Conservation (phyloP, 1,284 basidiomycete genomes). For the Heterobasidion parviporum region DNA sequence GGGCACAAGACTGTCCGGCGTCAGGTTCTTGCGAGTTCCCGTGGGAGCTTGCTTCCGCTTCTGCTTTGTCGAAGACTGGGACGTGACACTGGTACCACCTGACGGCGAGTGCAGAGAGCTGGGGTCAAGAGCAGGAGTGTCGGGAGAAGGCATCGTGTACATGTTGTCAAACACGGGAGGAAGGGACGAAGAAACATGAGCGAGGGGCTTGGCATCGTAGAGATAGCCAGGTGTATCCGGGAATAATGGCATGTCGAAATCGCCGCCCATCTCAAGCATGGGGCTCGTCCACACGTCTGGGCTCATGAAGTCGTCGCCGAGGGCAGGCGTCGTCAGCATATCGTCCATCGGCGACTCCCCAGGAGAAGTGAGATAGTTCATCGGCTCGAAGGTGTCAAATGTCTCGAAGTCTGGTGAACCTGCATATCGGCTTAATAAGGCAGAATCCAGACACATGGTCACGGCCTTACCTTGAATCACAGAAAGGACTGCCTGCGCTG, state of each 20-base stretch:
- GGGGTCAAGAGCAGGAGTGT: conserved; percentile 34
- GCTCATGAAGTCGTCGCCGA: conserved; percentile 29
- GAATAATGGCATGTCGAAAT: conserved; percentile 28
- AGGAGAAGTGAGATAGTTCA: conserved; percentile 37
- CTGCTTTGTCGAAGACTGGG: conserved; percentile 9
- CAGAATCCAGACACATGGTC: neutral
- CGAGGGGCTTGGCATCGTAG: conserved; percentile 9
- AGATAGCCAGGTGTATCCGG: conserved; percentile 14
- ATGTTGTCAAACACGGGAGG: conserved; percentile 26
- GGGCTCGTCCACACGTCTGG: conserved; percentile 6
- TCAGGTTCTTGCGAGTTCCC: conserved; percentile 37
- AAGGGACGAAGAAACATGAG: conserved; percentile 9
- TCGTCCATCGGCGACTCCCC: conserved; percentile 42
- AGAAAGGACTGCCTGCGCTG: conserved; percentile 32
- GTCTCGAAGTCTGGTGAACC: conserved; percentile 30
- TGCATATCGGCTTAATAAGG: conserved; percentile 4
- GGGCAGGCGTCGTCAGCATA: conserved; percentile 47
- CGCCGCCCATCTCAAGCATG: conserved; percentile 13
- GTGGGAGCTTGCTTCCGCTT: conserved; percentile 16
- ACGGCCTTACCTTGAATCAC: conserved; percentile 30
- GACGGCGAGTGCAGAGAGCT: conserved; percentile 27
- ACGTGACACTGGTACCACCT: conserved; percentile 29
- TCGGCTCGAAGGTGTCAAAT: conserved; percentile 20
- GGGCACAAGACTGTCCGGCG: conserved; percentile 31
- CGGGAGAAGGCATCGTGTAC: conserved; percentile 33